Evolutionary conservation across 2,329 filamentous ascomycete species (phyloP), one percentile per base, ranked within the genome.

Genomic region (Exserohilum rostratum): DNA sequence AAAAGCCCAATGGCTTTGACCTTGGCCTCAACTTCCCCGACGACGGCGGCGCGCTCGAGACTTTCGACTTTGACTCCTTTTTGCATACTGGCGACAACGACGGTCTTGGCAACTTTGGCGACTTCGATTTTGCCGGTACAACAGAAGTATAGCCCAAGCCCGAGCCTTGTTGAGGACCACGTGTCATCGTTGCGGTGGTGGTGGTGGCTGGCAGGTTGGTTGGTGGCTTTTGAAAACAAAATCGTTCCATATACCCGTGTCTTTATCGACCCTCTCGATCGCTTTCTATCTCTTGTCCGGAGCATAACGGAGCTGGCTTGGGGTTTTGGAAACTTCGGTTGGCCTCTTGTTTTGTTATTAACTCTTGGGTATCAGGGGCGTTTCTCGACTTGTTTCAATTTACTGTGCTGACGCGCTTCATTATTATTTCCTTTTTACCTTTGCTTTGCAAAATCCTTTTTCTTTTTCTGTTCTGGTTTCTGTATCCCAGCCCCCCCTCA

Each of bases 51-150:
- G 82, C 90, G 81, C 79, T 85, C 78, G 65, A 86, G 78, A 76
- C 82, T 82, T 88, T 88, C 69, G 85, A 88, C 71, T 88, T 88
- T 69, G 86, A 88, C 67, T 85, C 82, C 13, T 88, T 88, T 77
- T 77, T 88, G 47, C 85, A 87, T 65, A 84, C 82, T 25, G 77
- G 75, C 35, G 83, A 83, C 60, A 77, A 67, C 20, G 66, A 61
- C 33, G 70, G 64, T 9, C 73, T 79, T 35, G 72, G 73, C 43
- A 68, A 69, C 31, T 46, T 72, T 42, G 60, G 45, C 17, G 70
- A 72, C 35, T 73, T 74, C 42, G 66, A 65, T 53, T 79, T 79
- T 51, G 68, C 67, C 27, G 67, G 70, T 47, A 53, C 58, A 3
- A 62, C 71, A n/a, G 73, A 75, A 60, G 67, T 58, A 51, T 55